Conservation (phyloP, 164 flowering plant species). For the Amborella trichopoda region DNA sequence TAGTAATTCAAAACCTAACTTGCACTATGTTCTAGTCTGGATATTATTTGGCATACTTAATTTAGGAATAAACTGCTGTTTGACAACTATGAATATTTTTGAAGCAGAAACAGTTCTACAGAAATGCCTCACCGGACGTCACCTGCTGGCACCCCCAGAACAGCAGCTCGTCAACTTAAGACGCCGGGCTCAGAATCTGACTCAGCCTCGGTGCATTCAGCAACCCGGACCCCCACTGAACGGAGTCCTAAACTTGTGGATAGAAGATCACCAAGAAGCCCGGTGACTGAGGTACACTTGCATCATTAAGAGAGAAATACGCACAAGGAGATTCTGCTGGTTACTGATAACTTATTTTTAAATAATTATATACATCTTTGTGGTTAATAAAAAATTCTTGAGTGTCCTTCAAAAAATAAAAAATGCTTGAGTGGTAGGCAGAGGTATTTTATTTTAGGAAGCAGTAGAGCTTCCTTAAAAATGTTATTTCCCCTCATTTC, state of each 20-base stretch:
- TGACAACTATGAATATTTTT: constrained; percentile 5
- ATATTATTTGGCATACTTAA: no score
- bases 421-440: no score
- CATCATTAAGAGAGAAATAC: no score
- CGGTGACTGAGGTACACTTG: constrained; percentile 52
- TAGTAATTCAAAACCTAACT: no score
- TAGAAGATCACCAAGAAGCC: constrained; percentile 71
- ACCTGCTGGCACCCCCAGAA: constrained; percentile 40
- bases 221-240: constrained; percentile 44
- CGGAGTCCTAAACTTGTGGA: constrained; percentile 64
- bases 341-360: neutral
- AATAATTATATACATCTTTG: neutral
- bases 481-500: no score
- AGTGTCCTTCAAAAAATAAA: neutral
- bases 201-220: constrained; percentile 29
- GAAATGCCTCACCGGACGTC: constrained; percentile 63
- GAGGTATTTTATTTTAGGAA: no score
- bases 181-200: constrained; percentile 37
- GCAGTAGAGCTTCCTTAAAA: no score
- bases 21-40: no score
- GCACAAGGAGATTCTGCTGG: neutral
- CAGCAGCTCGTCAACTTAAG: constrained; percentile 50
- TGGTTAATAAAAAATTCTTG: neutral
- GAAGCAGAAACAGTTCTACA: constrained; percentile 30
- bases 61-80: no score